Percentiles rank a stretch among this genome's conserved stretches.
phyloP scores from a whole-genome alignment of 352 stramenopile genomes.

The Pythium coloratum region DNA sequence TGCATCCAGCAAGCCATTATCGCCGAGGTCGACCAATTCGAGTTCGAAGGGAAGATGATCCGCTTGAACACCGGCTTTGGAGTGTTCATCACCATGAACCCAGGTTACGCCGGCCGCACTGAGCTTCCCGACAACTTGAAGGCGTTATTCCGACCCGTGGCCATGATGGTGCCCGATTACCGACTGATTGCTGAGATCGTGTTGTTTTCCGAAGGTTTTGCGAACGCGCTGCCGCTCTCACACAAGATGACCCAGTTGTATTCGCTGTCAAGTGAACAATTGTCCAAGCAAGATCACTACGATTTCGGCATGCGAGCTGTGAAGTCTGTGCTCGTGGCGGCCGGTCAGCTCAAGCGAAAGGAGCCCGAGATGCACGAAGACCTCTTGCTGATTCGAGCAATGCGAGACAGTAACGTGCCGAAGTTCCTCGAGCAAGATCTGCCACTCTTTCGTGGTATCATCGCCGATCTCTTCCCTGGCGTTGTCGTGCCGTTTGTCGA shows the following conservation, averaged over 20 bases:
- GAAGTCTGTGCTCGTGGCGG: conserved; percentile 93
- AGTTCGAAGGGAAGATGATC: conserved; percentile 94
- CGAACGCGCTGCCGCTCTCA: conserved; percentile 89
- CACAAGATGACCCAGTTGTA: conserved; percentile 96
- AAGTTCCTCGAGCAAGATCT: conserved; percentile 96
- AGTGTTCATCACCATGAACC: conserved; percentile 97
- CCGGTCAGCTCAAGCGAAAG: conserved; percentile 93
- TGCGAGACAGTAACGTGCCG: conserved; percentile 95
- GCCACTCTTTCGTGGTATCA: conserved; percentile 93
- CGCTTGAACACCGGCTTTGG: conserved; percentile 90
- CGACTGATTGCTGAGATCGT: conserved; percentile 94
- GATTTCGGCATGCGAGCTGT: conserved; percentile 94
- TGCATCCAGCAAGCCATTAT: conserved; percentile 95
- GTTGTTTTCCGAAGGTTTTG: conserved; percentile 93
- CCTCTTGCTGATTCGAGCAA: conserved; percentile 93
- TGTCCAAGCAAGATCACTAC: conserved; percentile 95
- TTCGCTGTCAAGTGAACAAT: conserved; percentile 90
- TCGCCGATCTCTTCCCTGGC: conserved; percentile 93
- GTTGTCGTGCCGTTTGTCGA: conserved; percentile 94
- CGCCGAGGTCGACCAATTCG: conserved; percentile 85
- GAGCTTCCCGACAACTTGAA: conserved; percentile 95
- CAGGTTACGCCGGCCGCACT: conserved; percentile 91
- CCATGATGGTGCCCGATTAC: conserved; percentile 96
- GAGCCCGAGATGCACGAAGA: conserved; percentile 94
- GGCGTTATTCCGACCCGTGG: conserved; percentile 91